phyloP scores from a whole-genome alignment of 2,329 filamentous ascomycete genomes.

The Aspergillus vadensis region DNA sequence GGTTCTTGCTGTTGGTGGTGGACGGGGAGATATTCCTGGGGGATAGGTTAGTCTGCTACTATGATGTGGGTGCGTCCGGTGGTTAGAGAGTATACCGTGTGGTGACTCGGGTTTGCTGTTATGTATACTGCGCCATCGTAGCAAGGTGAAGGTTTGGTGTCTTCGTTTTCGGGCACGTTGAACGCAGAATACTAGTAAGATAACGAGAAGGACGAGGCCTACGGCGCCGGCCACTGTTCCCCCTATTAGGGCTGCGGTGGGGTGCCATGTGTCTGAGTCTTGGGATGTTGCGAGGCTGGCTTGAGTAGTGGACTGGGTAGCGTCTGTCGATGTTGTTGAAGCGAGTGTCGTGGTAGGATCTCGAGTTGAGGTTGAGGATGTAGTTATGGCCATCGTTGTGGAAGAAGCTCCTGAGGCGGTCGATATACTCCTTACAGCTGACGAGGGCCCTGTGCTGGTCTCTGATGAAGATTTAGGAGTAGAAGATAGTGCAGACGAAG shows the following conservation, averaged over 20 bases:
- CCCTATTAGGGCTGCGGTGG: constrained; percentile 7
- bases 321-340: not conserved
- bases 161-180: constrained; percentile 8
- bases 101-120: not conserved
- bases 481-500: not conserved
- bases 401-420: not conserved
- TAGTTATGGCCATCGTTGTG: not conserved
- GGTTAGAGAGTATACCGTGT: not conserved
- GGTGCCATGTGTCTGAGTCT: not conserved
- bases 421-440: not conserved
- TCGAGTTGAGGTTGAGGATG: not conserved
- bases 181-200: constrained; percentile 10
- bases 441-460: not conserved
- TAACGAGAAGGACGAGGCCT: constrained; percentile 6
- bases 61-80: not conserved
- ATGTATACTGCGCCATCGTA: constrained; percentile 10
- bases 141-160: constrained; percentile 10
- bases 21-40: too few relatives aligned
- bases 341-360: not conserved
- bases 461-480: not conserved
- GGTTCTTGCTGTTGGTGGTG: not conserved
- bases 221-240: constrained; percentile 8
- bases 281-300: not conserved
- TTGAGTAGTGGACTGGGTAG: not conserved
- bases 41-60: not conserved